Evolutionary conservation across 306 rosid genomes (phyloP).

Genomic region (Datisca glomerata): DNA sequence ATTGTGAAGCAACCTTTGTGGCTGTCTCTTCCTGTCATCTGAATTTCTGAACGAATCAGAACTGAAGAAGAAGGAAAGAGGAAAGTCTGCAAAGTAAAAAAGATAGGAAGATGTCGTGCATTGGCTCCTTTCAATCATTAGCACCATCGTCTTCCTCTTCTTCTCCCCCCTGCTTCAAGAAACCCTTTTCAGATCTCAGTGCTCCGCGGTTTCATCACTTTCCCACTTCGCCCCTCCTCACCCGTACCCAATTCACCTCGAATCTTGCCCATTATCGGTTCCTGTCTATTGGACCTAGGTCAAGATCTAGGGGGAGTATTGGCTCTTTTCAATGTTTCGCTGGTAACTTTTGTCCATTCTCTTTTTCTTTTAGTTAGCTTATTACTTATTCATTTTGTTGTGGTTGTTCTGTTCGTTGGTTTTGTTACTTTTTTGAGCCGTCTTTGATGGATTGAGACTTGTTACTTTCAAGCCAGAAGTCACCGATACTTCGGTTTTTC

Average conservation of each 20-base stretch:
- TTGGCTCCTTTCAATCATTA: conserved; percentile 23
- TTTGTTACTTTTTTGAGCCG: background rate
- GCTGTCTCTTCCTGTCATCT: too few species aligned
- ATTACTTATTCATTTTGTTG: background rate
- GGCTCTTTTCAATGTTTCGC: conserved; percentile 52
- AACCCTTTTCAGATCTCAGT: conserved; percentile 8
- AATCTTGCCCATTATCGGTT: conserved; percentile 4
- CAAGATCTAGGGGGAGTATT: conserved; percentile 10
- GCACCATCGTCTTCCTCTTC: conserved; percentile 17
- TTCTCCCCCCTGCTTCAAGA: conserved; percentile 4
- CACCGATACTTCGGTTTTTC: background rate
- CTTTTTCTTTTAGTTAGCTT: background rate
- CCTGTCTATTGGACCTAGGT: conserved; percentile 16
- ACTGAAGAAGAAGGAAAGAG: conserved; percentile 9
- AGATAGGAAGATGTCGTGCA: conserved; percentile 27
- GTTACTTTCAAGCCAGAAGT: background rate
- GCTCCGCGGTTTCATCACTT: conserved; percentile 11
- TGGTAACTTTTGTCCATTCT: conserved; percentile 22
- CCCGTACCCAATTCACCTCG: conserved; percentile 8
- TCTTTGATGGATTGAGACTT: background rate
- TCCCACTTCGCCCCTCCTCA: conserved; percentile 18
- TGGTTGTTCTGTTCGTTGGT: background rate
- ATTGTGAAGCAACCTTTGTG: too few species aligned
- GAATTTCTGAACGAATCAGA: too few species aligned
- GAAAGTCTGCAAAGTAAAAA: too few species aligned